A percentile compares a stretch with the other conserved stretches of the same genome.
Evolutionary conservation across 2,329 filamentous ascomycete species (phyloP).

Genomic region (Epichloe sp.): DNA sequence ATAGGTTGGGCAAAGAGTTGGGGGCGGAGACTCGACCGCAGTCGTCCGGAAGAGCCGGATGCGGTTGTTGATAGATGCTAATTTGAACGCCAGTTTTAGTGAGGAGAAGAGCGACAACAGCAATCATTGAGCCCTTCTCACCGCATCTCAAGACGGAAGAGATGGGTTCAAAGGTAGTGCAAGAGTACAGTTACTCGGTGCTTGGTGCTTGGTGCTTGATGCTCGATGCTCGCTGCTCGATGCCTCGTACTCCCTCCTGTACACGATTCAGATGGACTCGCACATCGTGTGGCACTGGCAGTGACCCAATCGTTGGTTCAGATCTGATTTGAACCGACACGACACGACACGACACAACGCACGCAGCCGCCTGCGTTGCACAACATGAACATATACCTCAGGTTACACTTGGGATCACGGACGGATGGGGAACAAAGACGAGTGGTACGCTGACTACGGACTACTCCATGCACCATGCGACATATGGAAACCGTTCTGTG

Average conservation of each 20-base stretch:
- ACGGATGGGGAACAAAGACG: neutral
- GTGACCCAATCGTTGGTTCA: neutral
- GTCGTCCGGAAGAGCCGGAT: no score
- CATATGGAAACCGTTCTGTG: neutral
- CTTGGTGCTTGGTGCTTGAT: no score
- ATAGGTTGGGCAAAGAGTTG: no score
- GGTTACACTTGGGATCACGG: neutral
- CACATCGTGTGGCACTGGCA: neutral
- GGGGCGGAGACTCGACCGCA: no score
- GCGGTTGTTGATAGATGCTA: no score
- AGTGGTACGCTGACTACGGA: neutral
- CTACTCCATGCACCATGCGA: neutral
- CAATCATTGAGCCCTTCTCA: no score
- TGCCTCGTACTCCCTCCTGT: neutral
- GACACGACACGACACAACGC: neutral
- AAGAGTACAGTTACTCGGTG: no score
- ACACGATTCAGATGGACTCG: neutral
- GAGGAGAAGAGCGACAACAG: no score
- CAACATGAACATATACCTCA: conserved; percentile 1
- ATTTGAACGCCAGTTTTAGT: no score
- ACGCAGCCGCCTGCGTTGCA: neutral
- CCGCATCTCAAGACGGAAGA: no score
- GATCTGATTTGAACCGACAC: neutral
- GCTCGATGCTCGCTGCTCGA: neutral
- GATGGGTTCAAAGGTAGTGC: no score